These are phyloP conservation scores for Penicillium herquei DNA, from an alignment of 495 filamentous ascomycete genomes.

Conservation along the genomic window DNA sequence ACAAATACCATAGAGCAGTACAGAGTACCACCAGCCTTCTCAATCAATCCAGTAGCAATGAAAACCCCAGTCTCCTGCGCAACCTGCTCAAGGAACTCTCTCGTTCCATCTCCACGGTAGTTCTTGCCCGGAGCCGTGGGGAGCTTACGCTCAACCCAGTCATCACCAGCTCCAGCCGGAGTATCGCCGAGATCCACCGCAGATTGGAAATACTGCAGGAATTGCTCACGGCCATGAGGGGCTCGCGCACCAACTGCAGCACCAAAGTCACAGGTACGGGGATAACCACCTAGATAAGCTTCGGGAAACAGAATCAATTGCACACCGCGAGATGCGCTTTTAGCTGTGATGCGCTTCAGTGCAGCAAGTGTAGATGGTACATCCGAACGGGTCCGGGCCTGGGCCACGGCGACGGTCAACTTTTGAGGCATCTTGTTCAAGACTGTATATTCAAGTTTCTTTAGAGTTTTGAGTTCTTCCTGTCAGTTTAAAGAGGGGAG, in stretches of 20 bases:
- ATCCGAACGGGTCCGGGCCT: slow-evolving; percentile 61
- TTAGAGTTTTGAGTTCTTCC: background rate
- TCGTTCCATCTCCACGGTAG: slow-evolving; percentile 77
- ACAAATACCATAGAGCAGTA: slow-evolving; percentile 87
- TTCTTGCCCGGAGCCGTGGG: slow-evolving; percentile 46
- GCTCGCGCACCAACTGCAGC: slow-evolving; percentile 67
- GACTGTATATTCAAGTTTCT: background rate
- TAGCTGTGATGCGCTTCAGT: slow-evolving; percentile 54
- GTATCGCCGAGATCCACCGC: slow-evolving; percentile 88
- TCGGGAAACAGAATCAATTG: slow-evolving; percentile 89
- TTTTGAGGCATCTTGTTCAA: slow-evolving; percentile 35
- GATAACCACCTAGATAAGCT: slow-evolving; percentile 91
- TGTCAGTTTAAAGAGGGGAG: too few species aligned
- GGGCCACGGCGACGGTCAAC: slow-evolving; percentile 66
- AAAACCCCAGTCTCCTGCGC: slow-evolving; percentile 77
- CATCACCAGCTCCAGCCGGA: slow-evolving; percentile 66
- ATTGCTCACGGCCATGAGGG: slow-evolving; percentile 75
- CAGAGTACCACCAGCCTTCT: slow-evolving; percentile 74
- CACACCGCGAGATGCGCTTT: slow-evolving; percentile 46
- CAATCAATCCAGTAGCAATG: slow-evolving; percentile 74
- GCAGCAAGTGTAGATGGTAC: slow-evolving; percentile 63
- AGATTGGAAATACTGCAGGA: slow-evolving; percentile 71
- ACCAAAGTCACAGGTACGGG: slow-evolving; percentile 78
- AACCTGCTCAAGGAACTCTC: slow-evolving; percentile 74
- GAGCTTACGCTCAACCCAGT: slow-evolving; percentile 67